These are phyloP conservation scores for Neonectria ditissima DNA, from an alignment of 2,329 filamentous ascomycete genomes.

Conservation along the genomic window DNA sequence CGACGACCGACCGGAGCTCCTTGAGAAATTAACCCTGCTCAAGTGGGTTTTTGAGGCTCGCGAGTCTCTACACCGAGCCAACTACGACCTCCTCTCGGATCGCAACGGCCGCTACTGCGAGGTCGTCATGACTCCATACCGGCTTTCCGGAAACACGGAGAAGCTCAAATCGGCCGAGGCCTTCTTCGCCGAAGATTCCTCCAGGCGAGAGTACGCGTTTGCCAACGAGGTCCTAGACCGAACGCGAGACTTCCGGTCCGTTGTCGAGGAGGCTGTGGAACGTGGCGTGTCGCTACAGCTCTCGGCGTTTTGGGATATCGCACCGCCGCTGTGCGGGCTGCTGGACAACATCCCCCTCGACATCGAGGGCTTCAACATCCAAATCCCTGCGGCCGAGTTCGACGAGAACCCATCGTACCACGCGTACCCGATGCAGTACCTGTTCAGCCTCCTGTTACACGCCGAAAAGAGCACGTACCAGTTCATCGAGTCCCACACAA, in stretches of 20 bases:
- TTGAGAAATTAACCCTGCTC: slow-evolving; percentile 92
- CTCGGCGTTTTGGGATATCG: slow-evolving; percentile 97
- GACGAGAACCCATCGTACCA: slow-evolving; percentile 88
- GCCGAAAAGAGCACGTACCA: slow-evolving; percentile 95
- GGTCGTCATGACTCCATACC: slow-evolving; percentile 85
- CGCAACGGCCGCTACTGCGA: slow-evolving; percentile 88
- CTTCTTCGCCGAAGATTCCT: slow-evolving; percentile 85
- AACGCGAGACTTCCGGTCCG: slow-evolving; percentile 79
- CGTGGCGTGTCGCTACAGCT: slow-evolving; percentile 92
- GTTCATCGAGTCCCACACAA: slow-evolving; percentile 95
- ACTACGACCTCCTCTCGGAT: slow-evolving; percentile 86
- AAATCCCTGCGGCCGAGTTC: slow-evolving; percentile 83
- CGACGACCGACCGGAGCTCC: slow-evolving; percentile 90
- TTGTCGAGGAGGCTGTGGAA: slow-evolving; percentile 86
- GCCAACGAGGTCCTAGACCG: slow-evolving; percentile 79
- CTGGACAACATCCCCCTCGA: slow-evolving; percentile 81
- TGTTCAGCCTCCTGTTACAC: slow-evolving; percentile 86
- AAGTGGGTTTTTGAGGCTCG: slow-evolving; percentile 98
- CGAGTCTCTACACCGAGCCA: slow-evolving; percentile 86
- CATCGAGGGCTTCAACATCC: slow-evolving; percentile 72
- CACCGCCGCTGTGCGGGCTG: slow-evolving; percentile 81
- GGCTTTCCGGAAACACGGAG: slow-evolving; percentile 77
- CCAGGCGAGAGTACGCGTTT: slow-evolving; percentile 77
- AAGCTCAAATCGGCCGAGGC: slow-evolving; percentile 82
- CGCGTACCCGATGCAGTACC: slow-evolving; percentile 87